Base-by-base conservation (phyloP, 331 rosid species). In the Rhamnella rubrinervis region DNA sequence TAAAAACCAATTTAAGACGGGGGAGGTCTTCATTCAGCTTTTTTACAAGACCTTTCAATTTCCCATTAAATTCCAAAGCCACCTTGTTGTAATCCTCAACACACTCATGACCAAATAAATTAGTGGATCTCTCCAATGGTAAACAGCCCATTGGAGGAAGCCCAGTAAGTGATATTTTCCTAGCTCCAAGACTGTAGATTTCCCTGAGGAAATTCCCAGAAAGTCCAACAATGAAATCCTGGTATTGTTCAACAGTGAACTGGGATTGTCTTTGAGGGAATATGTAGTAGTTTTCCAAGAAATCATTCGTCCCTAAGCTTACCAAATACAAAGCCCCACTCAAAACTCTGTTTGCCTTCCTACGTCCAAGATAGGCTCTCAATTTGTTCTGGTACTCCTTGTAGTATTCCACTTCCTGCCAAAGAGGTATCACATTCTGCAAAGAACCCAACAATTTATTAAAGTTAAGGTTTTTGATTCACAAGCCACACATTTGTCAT, bases 381-480 rank as follows among this genome's bases (percentile, higher is more conserved):
- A 93, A 61, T 64, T 79, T 88, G 10, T 16, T 66, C 72, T 88
- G 98, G 63, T 86, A 93, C 14, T 93, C 98, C 68, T 85, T 86
- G 84, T 77, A 93, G 55, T 66, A 65, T 59, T 88, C 98, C 74
- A 93, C 46, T 71, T 93, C 98, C 67, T 82, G 85, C 98, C 97
- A 93, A 1, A 93, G n/a, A 11, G 98, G 98, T 70, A 90, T 90
- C 75, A 93, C 98, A 78, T 86, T 90, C 98, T 92, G 84, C 58
- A 58, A 31, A 5, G 40, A 17, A 71, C 11, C 1, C 23, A 12
- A 59, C 20, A 62, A 6, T 56, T 41, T 4, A 21, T 8, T n/a
- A 65, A 46, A 44, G 2, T 44, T 44, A 2, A 14, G 14, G 16
- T 11, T 7, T 7, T 44, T 44, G 49, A 10, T 9, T 9, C 11